These are phyloP conservation scores for Begonia fuchsioides DNA, from an alignment of 306 rosid species.

Conservation along the genomic window DNA sequence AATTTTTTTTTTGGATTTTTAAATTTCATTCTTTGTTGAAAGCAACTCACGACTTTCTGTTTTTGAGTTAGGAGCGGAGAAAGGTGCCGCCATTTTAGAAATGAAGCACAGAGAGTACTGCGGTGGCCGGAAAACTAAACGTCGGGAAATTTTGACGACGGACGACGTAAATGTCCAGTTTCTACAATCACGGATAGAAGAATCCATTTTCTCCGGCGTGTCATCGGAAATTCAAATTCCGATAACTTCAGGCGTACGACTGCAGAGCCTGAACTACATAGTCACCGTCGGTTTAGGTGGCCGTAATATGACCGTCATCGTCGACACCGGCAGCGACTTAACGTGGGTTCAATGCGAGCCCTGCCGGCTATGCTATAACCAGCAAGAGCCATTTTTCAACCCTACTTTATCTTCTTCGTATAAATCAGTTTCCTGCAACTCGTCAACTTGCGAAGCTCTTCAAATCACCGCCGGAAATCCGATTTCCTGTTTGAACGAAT, in stretches of 20 bases:
- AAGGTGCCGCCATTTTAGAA: constrained; percentile 52
- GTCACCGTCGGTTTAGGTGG: too few relatives aligned
- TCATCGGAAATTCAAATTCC: constrained; percentile 49
- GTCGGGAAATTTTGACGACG: constrained; percentile 23
- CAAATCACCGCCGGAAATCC: constrained; percentile 31
- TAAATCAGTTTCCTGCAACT: constrained; percentile 38
- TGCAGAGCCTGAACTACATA: too few relatives aligned
- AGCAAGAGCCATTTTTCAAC: constrained; percentile 50
- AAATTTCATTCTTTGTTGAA: too few relatives aligned
- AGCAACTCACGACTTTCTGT: too few relatives aligned
- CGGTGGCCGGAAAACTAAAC: constrained; percentile 23
- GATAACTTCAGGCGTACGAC: constrained; percentile 45
- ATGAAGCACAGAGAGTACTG: constrained; percentile 55
- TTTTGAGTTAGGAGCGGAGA: constrained; percentile 22
- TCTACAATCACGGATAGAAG: constrained; percentile 27
- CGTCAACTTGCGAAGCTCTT: constrained; percentile 42
- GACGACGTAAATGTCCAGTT: constrained; percentile 38
- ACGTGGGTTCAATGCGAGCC: constrained; percentile 86
- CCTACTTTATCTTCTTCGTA: constrained; percentile 53
- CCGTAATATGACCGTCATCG: too few relatives aligned
- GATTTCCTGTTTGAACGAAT: constrained; percentile 17
- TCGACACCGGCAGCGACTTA: too few relatives aligned
- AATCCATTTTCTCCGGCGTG: constrained; percentile 13
- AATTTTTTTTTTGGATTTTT: too few relatives aligned
- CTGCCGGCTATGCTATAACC: constrained; percentile 56